Percentiles rank a stretch among this genome's conserved stretches.
Evolutionary conservation across 2,329 filamentous ascomycete species (phyloP).

Genomic region (Gliomastix tumulicola): DNA sequence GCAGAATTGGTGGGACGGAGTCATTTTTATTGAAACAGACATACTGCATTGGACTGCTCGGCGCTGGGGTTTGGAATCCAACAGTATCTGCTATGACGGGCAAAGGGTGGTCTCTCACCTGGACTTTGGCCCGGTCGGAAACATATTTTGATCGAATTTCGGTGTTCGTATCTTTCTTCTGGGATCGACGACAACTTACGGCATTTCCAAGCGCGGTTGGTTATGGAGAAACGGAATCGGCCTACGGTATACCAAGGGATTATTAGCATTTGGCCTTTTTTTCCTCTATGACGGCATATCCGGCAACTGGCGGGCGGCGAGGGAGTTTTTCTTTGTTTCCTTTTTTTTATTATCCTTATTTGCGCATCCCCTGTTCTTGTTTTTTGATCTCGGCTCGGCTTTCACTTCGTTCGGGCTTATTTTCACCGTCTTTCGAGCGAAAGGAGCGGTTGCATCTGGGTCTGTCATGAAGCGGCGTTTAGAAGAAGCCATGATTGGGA

Average conservation of each 20-base stretch:
- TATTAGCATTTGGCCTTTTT: conserved; percentile 11
- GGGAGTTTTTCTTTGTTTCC: conserved; percentile 17
- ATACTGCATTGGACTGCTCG: background rate
- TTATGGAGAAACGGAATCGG: background rate
- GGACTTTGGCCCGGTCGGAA: no score
- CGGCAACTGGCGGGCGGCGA: no score
- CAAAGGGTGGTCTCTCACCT: no score
- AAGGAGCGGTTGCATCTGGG: no score
- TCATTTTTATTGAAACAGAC: background rate
- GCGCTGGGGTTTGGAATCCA: background rate
- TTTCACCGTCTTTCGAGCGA: no score
- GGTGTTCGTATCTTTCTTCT: background rate
- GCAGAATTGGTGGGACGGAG: no score
- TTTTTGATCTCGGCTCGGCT: conserved; percentile 8
- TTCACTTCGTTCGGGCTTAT: no score
- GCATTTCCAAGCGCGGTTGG: background rate
- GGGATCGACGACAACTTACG: background rate
- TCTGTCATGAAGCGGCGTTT: no score
- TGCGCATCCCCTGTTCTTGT: conserved; percentile 10
- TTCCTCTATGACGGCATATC: no score
- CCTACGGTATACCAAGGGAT: conserved; percentile 7
- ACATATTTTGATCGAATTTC: background rate
- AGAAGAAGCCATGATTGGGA: no score
- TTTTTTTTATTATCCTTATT: conserved; percentile 1
- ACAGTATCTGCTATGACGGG: no score